Evolutionary conservation across 495 filamentous ascomycete species (phyloP).

Genomic region (Opeltia flavorubescens): DNA sequence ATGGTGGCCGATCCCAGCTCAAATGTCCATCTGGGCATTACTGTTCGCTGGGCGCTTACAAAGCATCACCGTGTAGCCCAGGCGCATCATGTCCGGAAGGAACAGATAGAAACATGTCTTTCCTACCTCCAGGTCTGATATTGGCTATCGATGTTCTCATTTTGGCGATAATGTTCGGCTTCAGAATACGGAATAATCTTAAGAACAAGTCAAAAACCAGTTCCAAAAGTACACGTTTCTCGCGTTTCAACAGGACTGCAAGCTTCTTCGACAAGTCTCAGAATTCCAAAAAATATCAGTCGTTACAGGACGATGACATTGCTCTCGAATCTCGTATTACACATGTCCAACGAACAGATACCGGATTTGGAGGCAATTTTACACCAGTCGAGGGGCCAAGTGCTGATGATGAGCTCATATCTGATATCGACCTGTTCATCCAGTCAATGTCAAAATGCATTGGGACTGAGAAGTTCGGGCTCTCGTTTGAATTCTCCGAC

Average conservation of each 20-base stretch:
- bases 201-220: slow-evolving; percentile 2
- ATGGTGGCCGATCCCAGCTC: slow-evolving; percentile 19
- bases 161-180: slow-evolving; percentile 16
- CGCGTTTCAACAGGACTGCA: not conserved
- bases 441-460: slow-evolving; percentile 35
- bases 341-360: slow-evolving; percentile 13
- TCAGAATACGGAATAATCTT: slow-evolving; percentile 13
- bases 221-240: slow-evolving; percentile 2
- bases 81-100: slow-evolving; percentile 27
- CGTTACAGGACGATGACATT: slow-evolving; percentile 16
- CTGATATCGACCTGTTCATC: slow-evolving; percentile 31
- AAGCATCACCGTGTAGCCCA: slow-evolving; percentile 26
- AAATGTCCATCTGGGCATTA: slow-evolving; percentile 29
- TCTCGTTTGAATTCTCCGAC: slow-evolving; percentile 34
- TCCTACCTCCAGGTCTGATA: slow-evolving; percentile 29
- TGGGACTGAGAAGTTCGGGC: slow-evolving; percentile 31
- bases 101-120: slow-evolving; percentile 20
- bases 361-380: slow-evolving; percentile 24
- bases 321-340: slow-evolving; percentile 17
- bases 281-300: slow-evolving; percentile 17
- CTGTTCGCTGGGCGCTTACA: slow-evolving; percentile 28
- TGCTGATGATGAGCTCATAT: slow-evolving; percentile 18
- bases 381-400: slow-evolving; percentile 17
- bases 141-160: slow-evolving; percentile 28
- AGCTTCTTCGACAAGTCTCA: slow-evolving; percentile 16